These are phyloP conservation scores for Gentiana straminea DNA, from an alignment of 257 asterid genomes.

Conservation along the genomic window DNA sequence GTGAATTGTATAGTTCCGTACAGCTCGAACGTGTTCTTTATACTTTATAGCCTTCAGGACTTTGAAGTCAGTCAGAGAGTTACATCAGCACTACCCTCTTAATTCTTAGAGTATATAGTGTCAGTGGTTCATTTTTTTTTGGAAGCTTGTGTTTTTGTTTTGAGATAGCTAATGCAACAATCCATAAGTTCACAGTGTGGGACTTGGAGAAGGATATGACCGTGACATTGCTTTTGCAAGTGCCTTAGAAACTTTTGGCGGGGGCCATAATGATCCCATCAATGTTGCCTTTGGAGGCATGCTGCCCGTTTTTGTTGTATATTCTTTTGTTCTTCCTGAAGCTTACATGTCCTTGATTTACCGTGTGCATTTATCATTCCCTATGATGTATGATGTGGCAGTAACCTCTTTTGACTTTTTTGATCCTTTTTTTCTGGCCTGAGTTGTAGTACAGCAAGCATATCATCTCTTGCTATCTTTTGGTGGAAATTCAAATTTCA, in stretches of 20 bases:
- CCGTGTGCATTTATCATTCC: too few species aligned
- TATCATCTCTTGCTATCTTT: neutral
- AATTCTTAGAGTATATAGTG: too few species aligned
- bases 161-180: conserved; percentile 1
- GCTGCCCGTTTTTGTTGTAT: conserved; percentile 2
- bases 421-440: neutral
- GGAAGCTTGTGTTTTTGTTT: too few species aligned
- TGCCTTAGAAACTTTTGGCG: conserved; percentile 91
- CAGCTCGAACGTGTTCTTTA: neutral
- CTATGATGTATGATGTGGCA: too few species aligned
- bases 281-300: conserved; percentile 99
- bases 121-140: too few species aligned
- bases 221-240: conserved; percentile 97
- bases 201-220: conserved; percentile 98
- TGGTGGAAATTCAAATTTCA: neutral
- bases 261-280: conserved; percentile 98
- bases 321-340: too few species aligned
- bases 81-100: too few species aligned
- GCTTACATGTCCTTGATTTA: too few species aligned
- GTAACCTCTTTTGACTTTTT: neutral
- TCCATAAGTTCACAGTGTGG: conserved; percentile 57
- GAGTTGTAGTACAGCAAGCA: neutral
- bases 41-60: too few species aligned
- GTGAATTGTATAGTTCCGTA: neutral
- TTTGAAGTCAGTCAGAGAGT: too few species aligned